Evolutionary conservation across 1,139 yeast species (phyloP).

Genomic region (Saccharomyces hybrid): DNA sequence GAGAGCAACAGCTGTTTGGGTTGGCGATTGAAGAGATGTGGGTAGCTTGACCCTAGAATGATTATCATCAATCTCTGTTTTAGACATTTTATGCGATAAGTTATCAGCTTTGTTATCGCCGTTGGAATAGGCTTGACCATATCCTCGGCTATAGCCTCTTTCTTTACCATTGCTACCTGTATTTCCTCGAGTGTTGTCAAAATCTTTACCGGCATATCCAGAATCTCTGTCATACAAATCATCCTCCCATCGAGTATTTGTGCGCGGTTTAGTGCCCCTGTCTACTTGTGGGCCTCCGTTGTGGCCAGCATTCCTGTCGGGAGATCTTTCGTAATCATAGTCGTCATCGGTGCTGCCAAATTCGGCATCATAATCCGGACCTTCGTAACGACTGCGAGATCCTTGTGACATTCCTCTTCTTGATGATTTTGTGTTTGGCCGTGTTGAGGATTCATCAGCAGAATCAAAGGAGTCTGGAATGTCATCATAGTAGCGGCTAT

Average conservation of each 20-base stretch:
- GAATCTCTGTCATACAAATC: slow-evolving; percentile 52
- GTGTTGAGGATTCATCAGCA: slow-evolving; percentile 11
- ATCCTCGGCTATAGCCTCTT: slow-evolving; percentile 1
- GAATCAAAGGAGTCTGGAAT: slow-evolving; percentile 30
- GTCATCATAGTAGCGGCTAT: slow-evolving; percentile 27
- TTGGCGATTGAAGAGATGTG: background rate
- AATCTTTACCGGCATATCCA: background rate
- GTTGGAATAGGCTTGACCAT: slow-evolving; percentile 7
- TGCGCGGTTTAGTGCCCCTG: slow-evolving; percentile 5
- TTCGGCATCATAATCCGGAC: slow-evolving; percentile 32
- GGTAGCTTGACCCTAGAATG: slow-evolving; percentile 5
- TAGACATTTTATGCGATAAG: background rate
- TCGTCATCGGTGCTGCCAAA: slow-evolving; percentile 8
- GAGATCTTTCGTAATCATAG: slow-evolving; percentile 4
- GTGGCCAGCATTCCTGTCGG: slow-evolving; percentile 2
- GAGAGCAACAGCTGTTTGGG: slow-evolving; percentile 79
- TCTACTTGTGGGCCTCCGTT: slow-evolving; percentile 3
- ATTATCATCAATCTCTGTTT: background rate
- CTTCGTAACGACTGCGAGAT: slow-evolving; percentile 6
- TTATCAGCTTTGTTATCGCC: background rate
- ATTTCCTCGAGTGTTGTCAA: background rate
- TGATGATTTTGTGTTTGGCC: background rate
- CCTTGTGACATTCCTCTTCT: background rate
- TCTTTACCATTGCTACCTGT: slow-evolving; percentile 7
- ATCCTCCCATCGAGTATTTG: slow-evolving; percentile 64